These are phyloP conservation scores for Chalaropsis ovoidea DNA, from an alignment of 2,329 filamentous ascomycete species.

Conservation along the genomic window DNA sequence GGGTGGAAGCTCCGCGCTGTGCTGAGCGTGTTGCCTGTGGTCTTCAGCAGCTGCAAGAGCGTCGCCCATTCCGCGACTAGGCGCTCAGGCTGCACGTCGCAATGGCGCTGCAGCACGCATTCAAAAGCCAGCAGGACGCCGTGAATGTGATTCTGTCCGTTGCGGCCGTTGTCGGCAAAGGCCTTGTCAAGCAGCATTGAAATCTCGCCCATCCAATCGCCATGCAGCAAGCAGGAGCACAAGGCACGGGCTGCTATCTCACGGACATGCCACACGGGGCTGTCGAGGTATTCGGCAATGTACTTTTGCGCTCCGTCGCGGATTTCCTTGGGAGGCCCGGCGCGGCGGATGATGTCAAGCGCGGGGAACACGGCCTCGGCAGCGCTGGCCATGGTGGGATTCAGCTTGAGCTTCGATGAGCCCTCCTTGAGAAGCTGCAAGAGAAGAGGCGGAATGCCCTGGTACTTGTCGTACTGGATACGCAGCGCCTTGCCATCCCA, in stretches of 20 bases:
- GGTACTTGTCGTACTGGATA: slow-evolving; percentile 61
- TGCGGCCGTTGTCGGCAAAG: slow-evolving; percentile 27
- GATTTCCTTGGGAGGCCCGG: slow-evolving; percentile 51
- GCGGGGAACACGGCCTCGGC: slow-evolving; percentile 72
- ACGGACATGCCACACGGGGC: slow-evolving; percentile 67
- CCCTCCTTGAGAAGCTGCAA: slow-evolving; percentile 50
- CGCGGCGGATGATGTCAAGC: slow-evolving; percentile 67
- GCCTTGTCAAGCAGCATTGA: slow-evolving; percentile 32
- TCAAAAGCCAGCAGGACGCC: slow-evolving; percentile 48
- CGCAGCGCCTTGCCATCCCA: slow-evolving; percentile 55
- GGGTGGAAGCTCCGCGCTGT: slow-evolving; percentile 30
- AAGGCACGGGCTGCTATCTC: slow-evolving; percentile 70
- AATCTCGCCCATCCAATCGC: slow-evolving; percentile 38
- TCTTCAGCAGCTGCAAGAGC: slow-evolving; percentile 15
- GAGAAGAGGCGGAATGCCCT: slow-evolving; percentile 53
- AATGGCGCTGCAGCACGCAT: slow-evolving; percentile 46
- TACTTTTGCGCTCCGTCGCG: slow-evolving; percentile 46
- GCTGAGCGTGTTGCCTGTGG: slow-evolving; percentile 17
- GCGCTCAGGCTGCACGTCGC: slow-evolving; percentile 38
- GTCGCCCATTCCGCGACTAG: slow-evolving; percentile 28
- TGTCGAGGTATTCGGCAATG: slow-evolving; percentile 54
- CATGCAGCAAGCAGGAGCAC: slow-evolving; percentile 49
- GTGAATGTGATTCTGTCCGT: slow-evolving; percentile 46
- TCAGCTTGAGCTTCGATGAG: slow-evolving; percentile 37
- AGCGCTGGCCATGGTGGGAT: slow-evolving; percentile 33